Percentiles rank a stretch among this genome's conserved stretches.
Conservation (phyloP, 257 asterid genomes). For the Cruciata laevipes region DNA sequence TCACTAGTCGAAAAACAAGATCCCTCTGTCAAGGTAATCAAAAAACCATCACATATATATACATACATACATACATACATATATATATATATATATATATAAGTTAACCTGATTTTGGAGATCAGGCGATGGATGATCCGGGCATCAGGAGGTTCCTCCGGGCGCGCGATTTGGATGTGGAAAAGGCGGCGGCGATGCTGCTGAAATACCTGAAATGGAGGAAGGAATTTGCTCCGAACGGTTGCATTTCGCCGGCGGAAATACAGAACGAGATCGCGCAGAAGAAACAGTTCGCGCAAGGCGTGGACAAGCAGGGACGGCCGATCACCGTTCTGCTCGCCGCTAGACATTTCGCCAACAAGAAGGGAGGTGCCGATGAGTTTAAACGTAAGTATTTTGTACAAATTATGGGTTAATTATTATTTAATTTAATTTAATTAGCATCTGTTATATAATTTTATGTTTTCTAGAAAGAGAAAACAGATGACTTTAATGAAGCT, state of each 20-base stretch:
- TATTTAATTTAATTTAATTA: neutral
- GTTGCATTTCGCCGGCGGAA: conserved; percentile 39
- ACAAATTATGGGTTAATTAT: neutral
- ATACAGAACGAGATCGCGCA: conserved; percentile 52
- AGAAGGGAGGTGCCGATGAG: conserved; percentile 56
- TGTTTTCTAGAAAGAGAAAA: neutral
- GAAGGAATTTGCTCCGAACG: conserved; percentile 47
- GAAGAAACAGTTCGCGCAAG: conserved; percentile 67
- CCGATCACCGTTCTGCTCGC: conserved; percentile 62
- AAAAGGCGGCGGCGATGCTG: conserved; percentile 58
- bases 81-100: no score
- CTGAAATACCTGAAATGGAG: conserved; percentile 56
- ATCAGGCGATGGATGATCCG: conserved; percentile 50
- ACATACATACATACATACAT: no score
- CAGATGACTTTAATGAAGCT: neutral
- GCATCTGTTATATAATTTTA: neutral
- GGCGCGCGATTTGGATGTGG: conserved; percentile 52
- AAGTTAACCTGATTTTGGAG: no score
- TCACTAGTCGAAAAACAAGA: conserved; percentile 40
- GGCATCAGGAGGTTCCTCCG: conserved; percentile 71
- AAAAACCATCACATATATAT: neutral
- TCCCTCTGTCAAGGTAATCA: conserved; percentile 51
- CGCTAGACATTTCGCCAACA: conserved; percentile 41
- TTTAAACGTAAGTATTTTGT: conserved; percentile 46
- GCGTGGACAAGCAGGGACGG: conserved; percentile 53